Evolutionary conservation across 192 early-diverging fungal species (phyloP).

Genomic region (Radiomyces spectabilis): DNA sequence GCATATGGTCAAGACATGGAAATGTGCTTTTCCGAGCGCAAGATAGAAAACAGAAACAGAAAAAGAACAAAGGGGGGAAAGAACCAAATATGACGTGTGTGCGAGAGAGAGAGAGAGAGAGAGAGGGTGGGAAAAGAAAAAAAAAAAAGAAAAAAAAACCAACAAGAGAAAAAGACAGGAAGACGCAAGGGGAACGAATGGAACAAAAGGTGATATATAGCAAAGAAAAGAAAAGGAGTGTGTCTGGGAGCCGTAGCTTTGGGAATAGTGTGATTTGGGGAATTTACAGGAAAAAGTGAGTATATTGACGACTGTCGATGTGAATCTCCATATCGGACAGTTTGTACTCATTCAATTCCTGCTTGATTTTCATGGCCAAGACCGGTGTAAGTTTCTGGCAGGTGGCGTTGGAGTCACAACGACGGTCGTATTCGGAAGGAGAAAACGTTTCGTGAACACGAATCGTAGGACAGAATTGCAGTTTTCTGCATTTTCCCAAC

Average conservation of each 20-base stretch:
- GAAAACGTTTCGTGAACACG: conserved; percentile 62
- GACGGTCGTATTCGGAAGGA: conserved; percentile 80
- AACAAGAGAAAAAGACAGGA: neutral
- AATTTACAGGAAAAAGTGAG: conserved; percentile 66
- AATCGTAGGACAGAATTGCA: conserved; percentile 45
- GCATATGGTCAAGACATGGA: too few relatives aligned
- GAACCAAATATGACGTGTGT: neutral
- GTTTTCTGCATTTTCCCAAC: too few relatives aligned
- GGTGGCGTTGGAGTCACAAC: conserved; percentile 72
- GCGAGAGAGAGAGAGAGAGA: neutral
- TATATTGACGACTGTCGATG: conserved; percentile 62
- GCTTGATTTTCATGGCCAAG: conserved; percentile 80
- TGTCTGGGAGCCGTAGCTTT: too few relatives aligned
- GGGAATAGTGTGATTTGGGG: too few relatives aligned
- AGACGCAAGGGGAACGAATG: too few relatives aligned
- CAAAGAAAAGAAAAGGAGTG: too few relatives aligned
- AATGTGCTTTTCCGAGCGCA: too few relatives aligned
- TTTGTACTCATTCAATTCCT: conserved; percentile 95
- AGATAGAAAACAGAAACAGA: too few relatives aligned
- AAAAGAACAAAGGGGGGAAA: too few relatives aligned
- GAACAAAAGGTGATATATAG: too few relatives aligned
- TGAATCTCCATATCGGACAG: conserved; percentile 87
- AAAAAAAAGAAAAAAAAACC: neutral
- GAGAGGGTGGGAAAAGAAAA: neutral
- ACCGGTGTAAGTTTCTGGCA: conserved; percentile 77